Evolutionary conservation across 139 green algal species (phyloP).

Genomic region (Coelastrella sp.): DNA sequence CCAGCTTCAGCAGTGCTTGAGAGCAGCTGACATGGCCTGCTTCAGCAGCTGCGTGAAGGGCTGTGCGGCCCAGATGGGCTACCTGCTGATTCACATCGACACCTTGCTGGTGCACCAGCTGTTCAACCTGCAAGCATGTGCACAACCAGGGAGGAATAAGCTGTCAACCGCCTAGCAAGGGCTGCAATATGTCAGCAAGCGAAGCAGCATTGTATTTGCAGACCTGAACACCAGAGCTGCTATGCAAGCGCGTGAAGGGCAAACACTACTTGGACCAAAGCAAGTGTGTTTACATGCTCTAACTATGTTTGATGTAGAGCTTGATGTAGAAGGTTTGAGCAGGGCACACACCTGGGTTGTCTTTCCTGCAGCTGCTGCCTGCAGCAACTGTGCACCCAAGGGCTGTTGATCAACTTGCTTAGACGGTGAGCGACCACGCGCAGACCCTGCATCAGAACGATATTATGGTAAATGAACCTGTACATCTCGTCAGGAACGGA

Average conservation of each 20-base stretch:
- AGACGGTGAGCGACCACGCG: too few species aligned
- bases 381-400: background rate
- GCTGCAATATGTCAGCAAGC: too few species aligned
- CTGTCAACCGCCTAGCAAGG: too few species aligned
- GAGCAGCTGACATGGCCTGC: background rate
- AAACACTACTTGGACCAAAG: too few species aligned
- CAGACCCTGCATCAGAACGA: too few species aligned
- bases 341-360: background rate
- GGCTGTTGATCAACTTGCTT: background rate
- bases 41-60: constrained; percentile 28
- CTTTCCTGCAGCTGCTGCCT: background rate
- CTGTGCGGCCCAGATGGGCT: background rate
- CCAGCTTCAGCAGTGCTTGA: constrained; percentile 1
- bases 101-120: constrained; percentile 17
- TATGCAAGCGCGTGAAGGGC: too few species aligned
- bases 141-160: background rate
- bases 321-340: background rate
- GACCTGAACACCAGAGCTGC: too few species aligned
- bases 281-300: too few species aligned
- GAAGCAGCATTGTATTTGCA: too few species aligned
- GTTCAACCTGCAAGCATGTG: background rate
- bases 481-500: too few species aligned
- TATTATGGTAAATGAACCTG: too few species aligned
- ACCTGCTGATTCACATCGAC: background rate
- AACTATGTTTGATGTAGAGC: too few species aligned